Evolutionary conservation across 1,284 basidiomycete species (phyloP).

Genomic region (Moesziomyces parantarcticus): DNA sequence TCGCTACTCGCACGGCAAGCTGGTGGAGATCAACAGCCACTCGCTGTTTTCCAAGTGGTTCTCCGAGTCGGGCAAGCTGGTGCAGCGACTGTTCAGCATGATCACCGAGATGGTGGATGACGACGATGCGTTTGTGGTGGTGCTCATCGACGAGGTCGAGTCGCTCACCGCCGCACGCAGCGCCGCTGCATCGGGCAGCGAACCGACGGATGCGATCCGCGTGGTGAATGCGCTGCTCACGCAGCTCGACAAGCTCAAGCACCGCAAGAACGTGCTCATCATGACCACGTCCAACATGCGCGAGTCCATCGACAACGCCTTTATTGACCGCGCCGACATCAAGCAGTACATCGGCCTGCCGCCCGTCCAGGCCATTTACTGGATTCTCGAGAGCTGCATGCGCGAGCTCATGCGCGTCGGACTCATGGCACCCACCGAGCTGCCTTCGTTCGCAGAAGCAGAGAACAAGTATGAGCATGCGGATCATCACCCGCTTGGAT

Average conservation of each 20-base stretch:
- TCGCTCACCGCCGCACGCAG: slow-evolving; percentile 91
- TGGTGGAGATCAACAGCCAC: slow-evolving; percentile 88
- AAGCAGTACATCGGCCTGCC: slow-evolving; percentile 93
- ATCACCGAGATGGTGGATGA: slow-evolving; percentile 89
- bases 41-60: slow-evolving; percentile 73
- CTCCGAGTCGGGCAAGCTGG: slow-evolving; percentile 97
- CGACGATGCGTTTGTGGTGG: slow-evolving; percentile 87
- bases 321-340: slow-evolving; percentile 96
- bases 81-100: slow-evolving; percentile 88
- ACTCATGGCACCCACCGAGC: slow-evolving; percentile 72
- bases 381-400: slow-evolving; percentile 87
- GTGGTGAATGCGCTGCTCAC: slow-evolving; percentile 98
- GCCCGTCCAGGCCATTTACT: slow-evolving; percentile 88
- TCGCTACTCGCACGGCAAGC: slow-evolving; percentile 83
- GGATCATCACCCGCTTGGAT: slow-evolving; percentile 67
- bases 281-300: slow-evolving; percentile 97
- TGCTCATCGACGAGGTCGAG: slow-evolving; percentile 96
- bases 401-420: slow-evolving; percentile 80
- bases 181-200: slow-evolving; percentile 90
- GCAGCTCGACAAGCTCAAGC: slow-evolving; percentile 93
- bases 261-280: slow-evolving; percentile 90
- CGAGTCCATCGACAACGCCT: slow-evolving; percentile 93
- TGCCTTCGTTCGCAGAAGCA: slow-evolving; percentile 10
- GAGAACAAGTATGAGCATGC: background rate
- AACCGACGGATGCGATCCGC: slow-evolving; percentile 93